Base-by-base conservation (phyloP, 1,139 yeast genomes). In the Candida albicans region DNA sequence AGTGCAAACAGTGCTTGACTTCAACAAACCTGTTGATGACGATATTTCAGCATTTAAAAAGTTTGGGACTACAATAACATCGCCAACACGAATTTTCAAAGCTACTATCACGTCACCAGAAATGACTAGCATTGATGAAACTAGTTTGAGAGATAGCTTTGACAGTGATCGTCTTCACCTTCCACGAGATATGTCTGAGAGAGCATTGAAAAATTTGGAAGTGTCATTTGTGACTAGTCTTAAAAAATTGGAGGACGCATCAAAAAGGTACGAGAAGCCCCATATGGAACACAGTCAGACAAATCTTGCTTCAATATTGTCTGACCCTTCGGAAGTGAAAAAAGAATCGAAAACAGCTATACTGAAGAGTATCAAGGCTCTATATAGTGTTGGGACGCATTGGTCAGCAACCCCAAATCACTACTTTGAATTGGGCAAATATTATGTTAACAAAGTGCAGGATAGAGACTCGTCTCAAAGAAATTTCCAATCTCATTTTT, bases 351-450 rank as follows among this genome's bases (percentile, higher is more conserved):
- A 25, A 11, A 28, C 33, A 31, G n/a, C 41, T 22, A 41, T 68
- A 24, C 62, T 64, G 26, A 65, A 61, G 42, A 61, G 65, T 37
- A 57, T 67, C 37, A 66, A 65, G 38, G 62, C 62, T 0, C 53
- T 70, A 31, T 57, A 69, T 0, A 59, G 55, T 43, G 77, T 82
- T 30, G 62, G 78, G 0, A 78, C 70, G 31, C 74, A 82, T 77
- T 83, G 88, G 86, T 67, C 73, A 12, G 79, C 87, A 0, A 71
- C 73, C 39, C 86, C 86, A 1, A 73, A 64, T 37, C 96, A 88
- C 62, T 88, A 77, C 58, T 54, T 55, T 2, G 49, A 53, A 24
- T 75, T 73, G 35, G 76, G 73, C 35, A 64, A 69, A 2, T 79
- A 67, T 54, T 75, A 71, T 48, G 79, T 82, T 0, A 59, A 47